Percentiles rank a stretch among this genome's conserved stretches.
Evolutionary conservation across 371 early-diverging fungal species (phyloP).

Genomic region (Rhizopus sp.): DNA sequence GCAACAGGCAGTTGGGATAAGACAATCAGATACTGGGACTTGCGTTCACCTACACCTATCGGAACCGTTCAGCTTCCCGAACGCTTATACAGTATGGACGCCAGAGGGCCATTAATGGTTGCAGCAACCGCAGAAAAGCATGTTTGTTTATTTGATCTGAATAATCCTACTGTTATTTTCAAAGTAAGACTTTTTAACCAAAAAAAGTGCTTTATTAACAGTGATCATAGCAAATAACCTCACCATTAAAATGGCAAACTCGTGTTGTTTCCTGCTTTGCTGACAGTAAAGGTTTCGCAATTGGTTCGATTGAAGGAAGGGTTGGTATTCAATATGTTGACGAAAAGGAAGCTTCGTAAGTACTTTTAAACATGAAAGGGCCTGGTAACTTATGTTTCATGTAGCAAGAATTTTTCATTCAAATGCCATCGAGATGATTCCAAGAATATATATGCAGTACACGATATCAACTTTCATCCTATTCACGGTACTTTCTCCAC

Average conservation of each 20-base stretch:
- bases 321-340: slow-evolving; percentile 91
- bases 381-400: background rate
- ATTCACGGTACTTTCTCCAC: slow-evolving; percentile 89
- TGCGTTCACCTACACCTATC: slow-evolving; percentile 74
- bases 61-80: slow-evolving; percentile 79
- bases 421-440: slow-evolving; percentile 90
- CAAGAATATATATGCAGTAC: slow-evolving; percentile 77
- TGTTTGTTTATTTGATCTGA: slow-evolving; percentile 77
- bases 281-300: slow-evolving; percentile 79
- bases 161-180: slow-evolving; percentile 75
- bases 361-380: background rate
- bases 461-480: slow-evolving; percentile 87
- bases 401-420: slow-evolving; percentile 85
- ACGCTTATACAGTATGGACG: slow-evolving; percentile 91
- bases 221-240: slow-evolving; percentile 50
- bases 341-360: slow-evolving; percentile 75
- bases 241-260: slow-evolving; percentile 90
- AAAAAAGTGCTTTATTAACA: background rate
- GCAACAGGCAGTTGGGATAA: slow-evolving; percentile 95
- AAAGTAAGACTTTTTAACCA: slow-evolving; percentile 46
- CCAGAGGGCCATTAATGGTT: slow-evolving; percentile 27
- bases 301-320: slow-evolving; percentile 93
- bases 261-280: slow-evolving; percentile 79
- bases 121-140: slow-evolving; percentile 54
- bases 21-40: slow-evolving; percentile 94